Evolutionary conservation across 805 yeast genomes (phyloP).

Genomic region (Metschnikowia koreensis): DNA sequence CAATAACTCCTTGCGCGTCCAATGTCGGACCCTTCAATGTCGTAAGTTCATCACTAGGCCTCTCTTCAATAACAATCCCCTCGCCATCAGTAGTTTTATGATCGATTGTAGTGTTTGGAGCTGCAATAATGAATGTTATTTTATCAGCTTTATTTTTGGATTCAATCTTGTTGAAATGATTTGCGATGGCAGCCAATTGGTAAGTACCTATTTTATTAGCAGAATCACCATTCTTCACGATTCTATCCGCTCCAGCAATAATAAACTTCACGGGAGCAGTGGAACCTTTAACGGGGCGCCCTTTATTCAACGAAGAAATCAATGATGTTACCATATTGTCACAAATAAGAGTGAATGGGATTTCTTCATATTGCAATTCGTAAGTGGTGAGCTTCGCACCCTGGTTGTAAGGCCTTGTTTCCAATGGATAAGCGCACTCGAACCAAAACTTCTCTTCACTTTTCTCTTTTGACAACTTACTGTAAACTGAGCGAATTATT

Average conservation of each 20-base stretch:
- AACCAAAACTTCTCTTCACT: conserved; percentile 45
- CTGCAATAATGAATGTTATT: conserved; percentile 88
- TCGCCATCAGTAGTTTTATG: conserved; percentile 62
- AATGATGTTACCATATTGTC: conserved; percentile 90
- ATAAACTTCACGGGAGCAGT: conserved; percentile 78
- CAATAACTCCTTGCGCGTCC: conserved; percentile 26
- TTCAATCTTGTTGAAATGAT: conserved; percentile 36
- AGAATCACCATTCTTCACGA: conserved; percentile 89
- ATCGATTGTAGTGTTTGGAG: conserved; percentile 92
- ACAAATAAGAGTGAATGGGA: conserved; percentile 85
- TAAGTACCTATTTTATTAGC: conserved; percentile 96
- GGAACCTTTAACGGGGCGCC: conserved; percentile 22
- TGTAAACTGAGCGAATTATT: conserved; percentile 70
- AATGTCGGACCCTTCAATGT: conserved; percentile 60
- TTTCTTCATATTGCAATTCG: conserved; percentile 79
- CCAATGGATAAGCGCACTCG: conserved; percentile 79
- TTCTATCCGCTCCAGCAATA: conserved; percentile 94
- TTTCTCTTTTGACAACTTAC: conserved; percentile 34
- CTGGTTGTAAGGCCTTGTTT: conserved; percentile 95
- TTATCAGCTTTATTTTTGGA: conserved; percentile 32
- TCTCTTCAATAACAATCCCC: conserved; percentile 79
- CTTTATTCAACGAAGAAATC: conserved; percentile 44
- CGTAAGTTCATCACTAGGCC: conserved; percentile 79
- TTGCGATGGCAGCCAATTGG: conserved; percentile 76
- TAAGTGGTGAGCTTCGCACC: conserved; percentile 92